A percentile compares a stretch with the other conserved stretches of the same genome.
phyloP scores from a whole-genome alignment of 306 rosid species.

The Corylus avellana region DNA sequence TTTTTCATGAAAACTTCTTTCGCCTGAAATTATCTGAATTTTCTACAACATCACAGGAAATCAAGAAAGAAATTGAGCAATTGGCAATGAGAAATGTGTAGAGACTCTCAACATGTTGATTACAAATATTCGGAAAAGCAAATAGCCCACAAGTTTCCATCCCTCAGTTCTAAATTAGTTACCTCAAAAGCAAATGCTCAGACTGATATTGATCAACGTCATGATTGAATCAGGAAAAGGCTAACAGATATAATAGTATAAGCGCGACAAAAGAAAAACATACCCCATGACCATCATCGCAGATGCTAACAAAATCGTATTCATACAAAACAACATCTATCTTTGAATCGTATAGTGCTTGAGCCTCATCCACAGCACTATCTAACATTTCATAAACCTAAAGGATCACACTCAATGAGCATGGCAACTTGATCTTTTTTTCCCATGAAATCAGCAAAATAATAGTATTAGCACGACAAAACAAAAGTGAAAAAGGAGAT shows the following conservation, averaged over 20 bases:
- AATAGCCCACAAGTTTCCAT: conserved; percentile 4
- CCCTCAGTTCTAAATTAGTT: background rate
- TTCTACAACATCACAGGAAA: background rate
- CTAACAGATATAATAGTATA: conserved; percentile 9
- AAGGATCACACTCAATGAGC: conserved; percentile 17
- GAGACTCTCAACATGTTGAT: background rate
- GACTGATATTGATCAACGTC: conserved; percentile 5
- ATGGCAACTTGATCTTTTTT: conserved; percentile 4
- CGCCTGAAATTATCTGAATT: no score
- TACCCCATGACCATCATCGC: conserved; percentile 98
- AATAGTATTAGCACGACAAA: background rate
- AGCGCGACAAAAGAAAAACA: conserved; percentile 23
- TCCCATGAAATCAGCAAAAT: conserved; percentile 23
- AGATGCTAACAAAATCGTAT: conserved; percentile 80
- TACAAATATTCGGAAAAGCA: conserved; percentile 5
- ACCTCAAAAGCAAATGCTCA: conserved; percentile 15
- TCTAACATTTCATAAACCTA: conserved; percentile 98
- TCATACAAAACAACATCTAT: conserved; percentile 73
- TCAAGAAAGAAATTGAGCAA: conserved; percentile 2
- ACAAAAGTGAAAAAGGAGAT: conserved; percentile 21
- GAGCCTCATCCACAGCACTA: conserved; percentile 96
- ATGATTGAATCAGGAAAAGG: background rate
- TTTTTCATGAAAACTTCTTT: background rate
- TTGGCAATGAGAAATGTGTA: background rate
- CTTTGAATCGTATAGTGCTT: conserved; percentile 93